Conservation (phyloP, 768 basidiomycete genomes). For the Phallus indusiatus region DNA sequence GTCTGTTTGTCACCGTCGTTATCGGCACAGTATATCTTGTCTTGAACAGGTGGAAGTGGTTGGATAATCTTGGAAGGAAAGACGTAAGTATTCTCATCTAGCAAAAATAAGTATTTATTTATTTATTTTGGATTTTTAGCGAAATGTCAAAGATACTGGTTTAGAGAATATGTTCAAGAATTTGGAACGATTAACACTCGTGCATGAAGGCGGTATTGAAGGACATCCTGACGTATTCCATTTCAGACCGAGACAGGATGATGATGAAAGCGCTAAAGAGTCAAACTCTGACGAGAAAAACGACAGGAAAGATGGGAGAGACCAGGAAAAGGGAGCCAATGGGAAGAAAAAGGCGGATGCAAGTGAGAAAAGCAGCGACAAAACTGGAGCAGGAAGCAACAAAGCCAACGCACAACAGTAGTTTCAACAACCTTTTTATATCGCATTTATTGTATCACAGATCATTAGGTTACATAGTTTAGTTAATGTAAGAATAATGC, state of each 20-base stretch:
- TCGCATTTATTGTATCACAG: no score
- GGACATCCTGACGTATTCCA: background rate
- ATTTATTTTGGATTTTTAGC: slow-evolving; percentile 9
- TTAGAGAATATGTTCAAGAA: slow-evolving; percentile 31
- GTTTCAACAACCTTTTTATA: no score
- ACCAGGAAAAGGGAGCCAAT: no score
- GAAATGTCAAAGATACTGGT: slow-evolving; percentile 26
- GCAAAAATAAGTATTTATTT: background rate
- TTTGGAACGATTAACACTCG: slow-evolving; percentile 30
- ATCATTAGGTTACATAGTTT: no score
- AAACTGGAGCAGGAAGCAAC: no score
- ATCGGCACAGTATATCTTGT: slow-evolving; percentile 27
- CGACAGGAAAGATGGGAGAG: no score
- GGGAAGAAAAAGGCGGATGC: no score
- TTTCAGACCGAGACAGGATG: background rate
- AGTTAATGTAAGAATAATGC: no score
- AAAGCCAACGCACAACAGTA: no score
- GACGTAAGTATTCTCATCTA: slow-evolving; percentile 11
- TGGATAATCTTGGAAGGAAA: slow-evolving; percentile 30
- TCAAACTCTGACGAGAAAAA: no score
- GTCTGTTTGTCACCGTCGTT: slow-evolving; percentile 30
- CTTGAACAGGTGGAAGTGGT: slow-evolving; percentile 28
- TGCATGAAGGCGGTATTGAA: slow-evolving; percentile 22
- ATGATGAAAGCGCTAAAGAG: background rate
- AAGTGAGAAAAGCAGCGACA: no score